Base-by-base conservation (phyloP, 345 rosid genomes). In the Iberis pinnata region DNA sequence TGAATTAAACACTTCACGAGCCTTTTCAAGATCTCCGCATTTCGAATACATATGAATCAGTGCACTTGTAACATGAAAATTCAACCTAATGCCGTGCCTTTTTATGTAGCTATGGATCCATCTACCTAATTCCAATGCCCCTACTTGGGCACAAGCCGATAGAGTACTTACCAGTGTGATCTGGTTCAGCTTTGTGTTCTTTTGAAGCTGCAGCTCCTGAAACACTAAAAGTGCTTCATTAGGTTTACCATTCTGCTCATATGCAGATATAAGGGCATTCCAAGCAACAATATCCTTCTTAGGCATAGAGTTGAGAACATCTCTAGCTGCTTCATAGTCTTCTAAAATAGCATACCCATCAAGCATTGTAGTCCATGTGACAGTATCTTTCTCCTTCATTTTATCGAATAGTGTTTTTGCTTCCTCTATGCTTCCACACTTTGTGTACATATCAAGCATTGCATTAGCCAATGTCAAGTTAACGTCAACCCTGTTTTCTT, bases 1-100 rank as follows among this genome's bases (percentile, higher is more conserved):
- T 0, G 69, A 72, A 38, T 67, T 12, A 49, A 86, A 86, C 45
- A 86, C 76, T 53, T 73, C 78, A 38, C 79, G 76, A 0, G 90
- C 90, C 66, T 82, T 77, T 42, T 73, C 78, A 17, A 86, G 62
- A 67, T 80, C 77, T 17, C 95, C 95, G 32, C 95, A 74, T 67
- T 86, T 80, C 7, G 90, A 70, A 73, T 83, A 86, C 90, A 86
- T 78, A 63, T 86, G 90, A 58, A 86, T 80, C 54, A 86, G 73
- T 8, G 90, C 63, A 12, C 89, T 80, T 5, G 78, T 64, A 18
- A 82, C 71, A 48, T 75, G 69, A 53, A 78, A 77, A 64, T 77
- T 82, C 60, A 80, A 61, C 62, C 46, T 73, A 33, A 82, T 72
- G 5, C 69, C 71, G 2, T 67, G 75, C 25, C 75, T 81, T 67